Base-by-base conservation (phyloP, 1,139 yeast genomes). In the Debaryomyces coudertii region DNA sequence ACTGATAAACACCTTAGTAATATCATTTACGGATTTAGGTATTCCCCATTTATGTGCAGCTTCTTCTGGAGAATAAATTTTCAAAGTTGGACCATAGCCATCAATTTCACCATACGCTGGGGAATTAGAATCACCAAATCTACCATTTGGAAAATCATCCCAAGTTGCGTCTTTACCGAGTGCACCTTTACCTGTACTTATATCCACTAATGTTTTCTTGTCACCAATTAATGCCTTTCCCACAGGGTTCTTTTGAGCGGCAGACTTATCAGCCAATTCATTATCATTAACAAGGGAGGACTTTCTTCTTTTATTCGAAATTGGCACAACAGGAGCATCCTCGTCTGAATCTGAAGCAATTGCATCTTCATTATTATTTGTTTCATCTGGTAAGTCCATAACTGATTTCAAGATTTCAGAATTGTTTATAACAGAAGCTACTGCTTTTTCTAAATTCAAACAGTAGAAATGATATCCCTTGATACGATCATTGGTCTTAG, bases 91-190 rank as follows among this genome's bases (percentile, higher is more conserved):
- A 1, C 99, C 98, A 65, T 93, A 93, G 28, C 98, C 99, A 62
- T 92, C 97, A 59, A 92, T 88, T 66, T 92, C 97, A 69, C 99
- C 99, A 67, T 87, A 93, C 0, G 99, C 93, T 5, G 99, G 99
- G 28, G 98, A 90, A 56, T 95, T 78, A 0, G 98, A 90, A 67
- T 95, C 97, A 67, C 99, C 97, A 65, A 90, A 93, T 69, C 99
- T 81, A 59, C 99, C 99, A 62, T 93, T 93, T 14, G 98, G 96
- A 66, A 90, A 93, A 60, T 93, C 99, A 71, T 93, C 99, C 99
- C 99, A 93, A 2, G 95, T 89, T 7, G 97, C 97, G 65, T 89
- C 95, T 54, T 92, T 83, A 22, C 97, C 96, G 37, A 89, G 63
- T 2, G 87, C 81, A 36, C 96, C 96, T 53, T 87, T 85, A 42